These are phyloP conservation scores for Oryza coarctata DNA, from an alignment of 176 grass and related monocot genomes.

Conservation along the genomic window DNA sequence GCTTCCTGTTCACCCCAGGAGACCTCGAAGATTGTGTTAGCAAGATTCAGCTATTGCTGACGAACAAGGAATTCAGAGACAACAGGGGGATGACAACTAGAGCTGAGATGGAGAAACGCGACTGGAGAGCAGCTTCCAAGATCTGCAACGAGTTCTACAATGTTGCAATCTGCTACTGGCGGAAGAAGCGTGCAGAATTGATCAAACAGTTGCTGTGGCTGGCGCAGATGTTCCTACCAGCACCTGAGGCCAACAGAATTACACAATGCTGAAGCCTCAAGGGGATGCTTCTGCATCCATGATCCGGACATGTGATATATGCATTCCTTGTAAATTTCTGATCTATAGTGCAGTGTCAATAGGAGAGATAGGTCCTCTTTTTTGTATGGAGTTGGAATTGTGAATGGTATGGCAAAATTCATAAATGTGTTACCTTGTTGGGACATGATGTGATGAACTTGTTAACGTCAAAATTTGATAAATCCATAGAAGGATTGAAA, in stretches of 20 bases:
- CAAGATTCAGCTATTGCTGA: constrained; percentile 62
- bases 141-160: constrained; percentile 94
- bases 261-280: constrained; percentile 2
- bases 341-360: constrained; percentile 2
- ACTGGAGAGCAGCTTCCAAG: constrained; percentile 69
- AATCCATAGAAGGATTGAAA: too few species aligned
- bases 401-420: not conserved
- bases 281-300: constrained; percentile 13
- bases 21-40: constrained; percentile 60
- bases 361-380: constrained; percentile 24
- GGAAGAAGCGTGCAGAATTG: constrained; percentile 67
- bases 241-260: constrained; percentile 24
- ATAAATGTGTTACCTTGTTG: constrained; percentile 18
- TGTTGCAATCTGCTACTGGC: constrained; percentile 81
- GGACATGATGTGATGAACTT: not conserved
- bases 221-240: constrained; percentile 43
- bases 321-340: constrained; percentile 38
- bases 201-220: constrained; percentile 64
- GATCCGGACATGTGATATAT: constrained; percentile 6
- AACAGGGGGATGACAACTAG: constrained; percentile 64
- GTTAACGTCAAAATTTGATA: too few species aligned
- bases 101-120: constrained; percentile 78
- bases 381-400: constrained; percentile 15
- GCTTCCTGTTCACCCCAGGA: constrained; percentile 79
- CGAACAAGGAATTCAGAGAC: constrained; percentile 51